Base-by-base conservation (phyloP, 106 monocot genomes). In the Apostasia shenzhenica region DNA sequence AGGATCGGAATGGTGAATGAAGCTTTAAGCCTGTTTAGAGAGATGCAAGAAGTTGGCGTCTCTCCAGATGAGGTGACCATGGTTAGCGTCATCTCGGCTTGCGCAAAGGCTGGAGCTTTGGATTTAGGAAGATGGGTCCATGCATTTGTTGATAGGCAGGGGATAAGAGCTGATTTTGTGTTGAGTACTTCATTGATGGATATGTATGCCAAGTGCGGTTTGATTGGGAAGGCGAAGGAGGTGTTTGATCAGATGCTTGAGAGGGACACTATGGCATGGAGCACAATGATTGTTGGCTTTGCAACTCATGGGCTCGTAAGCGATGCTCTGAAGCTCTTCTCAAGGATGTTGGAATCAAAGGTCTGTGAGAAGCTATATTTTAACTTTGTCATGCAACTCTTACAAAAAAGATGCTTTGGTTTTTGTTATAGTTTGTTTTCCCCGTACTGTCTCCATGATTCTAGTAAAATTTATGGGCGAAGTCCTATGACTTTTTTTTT, bases 21-120 rank as follows among this genome's bases (percentile, higher is more conserved):
- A 72, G 81, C 89, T 8, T 59, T 99, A 66, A 83, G 44, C 1
- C 49, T 99, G 77, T 99, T 99, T 63, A 76, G 83, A 70, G 73
- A 87, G 45, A 90, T 93, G 90, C 89, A 93, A 54, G 82, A 74
- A 46, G 74, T 47, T 42, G 84, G 80, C 3, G 70, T 90, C n/a
- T 41, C 12, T 37, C 97, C 92, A 14, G 92, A 92, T 76, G 92
- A 93, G 85, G 85, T 99, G 14, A 93, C 97, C 1, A 92, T 99
- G 92, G 89, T 99, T 47, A 85, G 89, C 52, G 85, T 99, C 5
- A 87, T 99, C n/a, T 87, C 89, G 1, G 97, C 97, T 26, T 93
- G 92, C 48, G 84, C 97, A 3, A 93, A 85, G 66, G 83, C 85
- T 1, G 89, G 92, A 14, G 92, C 92, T 43, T 54, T 99, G 82